A percentile compares a stretch with the other conserved stretches of the same genome.
Conservation (phyloP, 441 rosid genomes). For the Hura crepitans region DNA sequence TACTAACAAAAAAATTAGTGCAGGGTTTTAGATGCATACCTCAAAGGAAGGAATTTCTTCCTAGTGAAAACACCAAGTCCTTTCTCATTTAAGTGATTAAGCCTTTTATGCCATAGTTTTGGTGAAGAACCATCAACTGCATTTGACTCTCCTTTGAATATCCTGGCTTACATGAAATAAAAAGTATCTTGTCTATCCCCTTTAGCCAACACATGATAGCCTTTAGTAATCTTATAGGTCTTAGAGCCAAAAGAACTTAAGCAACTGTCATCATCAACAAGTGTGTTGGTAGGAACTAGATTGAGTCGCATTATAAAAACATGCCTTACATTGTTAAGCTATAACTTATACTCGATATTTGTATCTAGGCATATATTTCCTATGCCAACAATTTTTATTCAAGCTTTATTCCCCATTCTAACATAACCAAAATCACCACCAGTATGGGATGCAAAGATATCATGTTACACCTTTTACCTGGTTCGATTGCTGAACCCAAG, state of each 20-base stretch:
- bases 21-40: too few species aligned
- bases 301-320: not conserved
- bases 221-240: not conserved
- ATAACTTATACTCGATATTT: not conserved
- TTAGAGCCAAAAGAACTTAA: too few species aligned
- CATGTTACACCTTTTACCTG: too few species aligned
- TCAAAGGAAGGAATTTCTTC: too few species aligned
- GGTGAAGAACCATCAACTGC: not conserved
- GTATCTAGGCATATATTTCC: not conserved
- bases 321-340: not conserved
- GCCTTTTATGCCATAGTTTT: not conserved
- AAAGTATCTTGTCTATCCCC: not conserved
- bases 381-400: not conserved
- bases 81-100: too few species aligned
- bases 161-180: not conserved
- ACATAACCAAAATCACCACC: not conserved
- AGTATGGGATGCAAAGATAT: too few species aligned
- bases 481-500: too few species aligned
- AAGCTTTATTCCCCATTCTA: not conserved
- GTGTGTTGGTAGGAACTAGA: too few species aligned
- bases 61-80: too few species aligned
- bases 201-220: not conserved
- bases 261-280: too few species aligned
- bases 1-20: too few species aligned
- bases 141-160: not conserved